Evolutionary conservation across 345 rosid species (phyloP).

Genomic region (Eucalyptus cloeziana): DNA sequence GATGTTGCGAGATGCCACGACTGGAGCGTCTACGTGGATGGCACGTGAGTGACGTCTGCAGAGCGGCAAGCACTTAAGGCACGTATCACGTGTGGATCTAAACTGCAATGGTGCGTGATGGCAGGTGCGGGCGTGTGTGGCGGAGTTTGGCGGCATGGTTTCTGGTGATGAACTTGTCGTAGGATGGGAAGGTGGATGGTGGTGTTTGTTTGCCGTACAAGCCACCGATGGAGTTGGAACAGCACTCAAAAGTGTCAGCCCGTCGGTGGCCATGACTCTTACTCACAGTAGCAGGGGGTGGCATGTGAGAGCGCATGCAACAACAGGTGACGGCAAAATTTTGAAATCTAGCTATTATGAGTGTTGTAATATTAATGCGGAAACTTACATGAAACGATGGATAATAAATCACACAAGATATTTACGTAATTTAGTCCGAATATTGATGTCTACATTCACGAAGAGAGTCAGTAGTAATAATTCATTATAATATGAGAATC

Average conservation of each 20-base stretch:
- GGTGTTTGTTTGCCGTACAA: no score
- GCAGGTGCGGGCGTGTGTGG: neutral
- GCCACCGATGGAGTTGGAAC: neutral
- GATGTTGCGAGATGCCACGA: neutral
- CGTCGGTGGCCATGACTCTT: neutral
- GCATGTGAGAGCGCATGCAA: no score
- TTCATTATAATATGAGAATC: no score
- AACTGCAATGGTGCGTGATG: neutral
- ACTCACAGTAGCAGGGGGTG: no score
- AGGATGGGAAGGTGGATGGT: neutral
- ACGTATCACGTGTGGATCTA: neutral
- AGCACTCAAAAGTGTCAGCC: neutral
- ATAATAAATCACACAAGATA: no score
- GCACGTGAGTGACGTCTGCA: neutral
- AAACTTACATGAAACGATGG: no score
- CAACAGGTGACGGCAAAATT: neutral
- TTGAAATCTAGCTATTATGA: neutral
- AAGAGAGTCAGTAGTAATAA: fast-evolving
- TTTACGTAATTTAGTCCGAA: fast-evolving
- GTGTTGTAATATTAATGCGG: no score
- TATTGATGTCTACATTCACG: no score
- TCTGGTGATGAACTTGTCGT: neutral
- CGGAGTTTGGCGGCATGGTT: neutral
- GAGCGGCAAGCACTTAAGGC: neutral
- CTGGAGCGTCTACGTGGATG: neutral